Base-by-base conservation (phyloP, 1,139 yeast genomes). In the Taphrina communis region DNA sequence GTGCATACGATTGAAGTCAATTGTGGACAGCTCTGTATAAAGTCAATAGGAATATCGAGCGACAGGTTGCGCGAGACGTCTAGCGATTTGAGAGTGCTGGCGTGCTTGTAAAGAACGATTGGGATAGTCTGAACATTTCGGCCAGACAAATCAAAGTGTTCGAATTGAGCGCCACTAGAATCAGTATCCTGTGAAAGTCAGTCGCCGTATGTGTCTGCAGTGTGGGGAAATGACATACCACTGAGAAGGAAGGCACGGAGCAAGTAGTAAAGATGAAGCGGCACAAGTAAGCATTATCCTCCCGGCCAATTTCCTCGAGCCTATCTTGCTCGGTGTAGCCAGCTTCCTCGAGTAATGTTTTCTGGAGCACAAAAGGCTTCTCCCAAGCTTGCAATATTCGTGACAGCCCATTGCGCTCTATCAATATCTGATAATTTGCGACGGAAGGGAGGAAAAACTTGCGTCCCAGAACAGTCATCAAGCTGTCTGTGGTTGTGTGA, bases 31-130 rank as follows among this genome's bases (percentile, higher is more conserved):
- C 90, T 86, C 76, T 91, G 96, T 73, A 92, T 87, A 76, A 92
- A 92, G 76, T 92, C 97, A 70, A 86, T 80, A 0, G 97, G 97
- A 44, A 93, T 81, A 70, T 87, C 86, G 67, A 93, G 88, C 31
- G 96, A 88, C 6, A 97, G 96, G 76, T 93, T 93, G 72, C 89
- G 87, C 0, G 96, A 89, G 17, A 91, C 93, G 77, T 93, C 94
- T 72, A 93, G 82, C 73, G 88, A 84, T 73, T 88, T 91, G 70
- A 93, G 90, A 73, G 90, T 95, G 70, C 88, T 84, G 0, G 97
- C 90, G 72, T 88, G 91, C 73, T 87, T 90, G 75, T 88, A 93
- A 74, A 92, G 86, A 53, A 88, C 84, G 68, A 90, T 89, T 0
- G 97, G 97, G 17, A 93, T 89, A 41, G 91, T 90, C 72, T 90